A percentile compares a stretch with the other conserved stretches of the same genome.
phyloP scores from a whole-genome alignment of 192 early-diverging fungal species.

The Backusella morwellensis region DNA sequence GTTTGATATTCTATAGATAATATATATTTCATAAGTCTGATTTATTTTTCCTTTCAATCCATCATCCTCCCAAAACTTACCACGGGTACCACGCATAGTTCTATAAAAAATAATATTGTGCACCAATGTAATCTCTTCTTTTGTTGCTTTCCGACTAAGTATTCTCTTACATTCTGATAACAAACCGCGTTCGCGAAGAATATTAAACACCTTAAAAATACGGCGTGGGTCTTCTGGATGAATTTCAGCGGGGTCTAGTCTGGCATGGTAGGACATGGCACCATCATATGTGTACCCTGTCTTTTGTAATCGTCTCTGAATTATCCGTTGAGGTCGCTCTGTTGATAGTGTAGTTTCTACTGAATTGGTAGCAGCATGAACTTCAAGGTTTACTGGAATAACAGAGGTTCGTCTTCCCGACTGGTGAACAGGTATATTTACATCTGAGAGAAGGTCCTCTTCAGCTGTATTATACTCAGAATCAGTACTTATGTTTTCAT shows the following conservation, averaged over 20 bases:
- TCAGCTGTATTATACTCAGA: neutral
- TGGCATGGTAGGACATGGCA: constrained; percentile 63
- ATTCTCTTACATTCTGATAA: constrained; percentile 46
- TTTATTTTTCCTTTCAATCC: neutral
- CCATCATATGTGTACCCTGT: constrained; percentile 61
- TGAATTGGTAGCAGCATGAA: neutral
- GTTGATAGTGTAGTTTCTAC: neutral
- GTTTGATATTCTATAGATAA: neutral
- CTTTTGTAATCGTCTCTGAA: constrained; percentile 1
- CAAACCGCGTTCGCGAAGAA: constrained; percentile 45
- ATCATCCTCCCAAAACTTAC: constrained; percentile 27
- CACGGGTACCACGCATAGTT: constrained; percentile 38
- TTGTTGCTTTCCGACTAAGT: constrained; percentile 40
- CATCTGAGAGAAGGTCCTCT: neutral
- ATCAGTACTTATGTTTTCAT: neutral
- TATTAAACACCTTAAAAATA: constrained; percentile 65
- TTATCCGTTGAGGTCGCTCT: neutral
- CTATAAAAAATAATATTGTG: constrained; percentile 51
- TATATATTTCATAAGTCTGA: neutral
- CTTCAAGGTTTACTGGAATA: neutral
- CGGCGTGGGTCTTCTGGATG: constrained; percentile 78
- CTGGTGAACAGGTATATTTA: neutral
- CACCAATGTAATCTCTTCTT: constrained; percentile 50
- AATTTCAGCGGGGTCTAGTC: constrained; percentile 54
- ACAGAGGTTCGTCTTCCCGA: neutral